A percentile compares a stretch with the other conserved stretches of the same genome.
These are phyloP conservation scores for Schwanniomyces yamadae DNA, from an alignment of 805 yeast genomes.

Conservation along the genomic window DNA sequence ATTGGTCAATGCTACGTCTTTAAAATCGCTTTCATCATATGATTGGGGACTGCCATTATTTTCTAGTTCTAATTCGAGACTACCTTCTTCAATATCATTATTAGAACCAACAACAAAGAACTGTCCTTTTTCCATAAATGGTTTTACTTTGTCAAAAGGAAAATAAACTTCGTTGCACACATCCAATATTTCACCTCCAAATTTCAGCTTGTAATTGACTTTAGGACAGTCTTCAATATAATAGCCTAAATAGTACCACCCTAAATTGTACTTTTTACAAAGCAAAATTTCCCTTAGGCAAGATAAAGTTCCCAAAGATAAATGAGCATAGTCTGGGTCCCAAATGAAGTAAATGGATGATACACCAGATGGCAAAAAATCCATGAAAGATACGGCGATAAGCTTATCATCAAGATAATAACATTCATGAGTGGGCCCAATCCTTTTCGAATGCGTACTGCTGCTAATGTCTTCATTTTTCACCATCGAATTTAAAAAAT, in stretches of 20 bases:
- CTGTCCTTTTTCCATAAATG: conserved; percentile 26
- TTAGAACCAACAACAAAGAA: conserved; percentile 27
- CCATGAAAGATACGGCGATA: conserved; percentile 75
- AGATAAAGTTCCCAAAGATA: conserved; percentile 75
- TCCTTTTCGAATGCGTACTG: conserved; percentile 10
- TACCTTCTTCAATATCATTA: not conserved
- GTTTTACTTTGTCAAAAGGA: conserved; percentile 31
- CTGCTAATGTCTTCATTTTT: conserved; percentile 14
- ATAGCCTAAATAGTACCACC: conserved; percentile 76
- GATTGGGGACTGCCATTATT: conserved; percentile 14
- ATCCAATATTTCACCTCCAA: conserved; percentile 74
- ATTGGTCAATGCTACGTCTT: conserved; percentile 10
- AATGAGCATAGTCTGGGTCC: conserved; percentile 73
- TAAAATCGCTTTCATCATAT: conserved; percentile 7
- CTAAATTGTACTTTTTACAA: conserved; percentile 42
- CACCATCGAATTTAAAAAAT: conserved; percentile 36
- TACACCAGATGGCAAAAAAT: conserved; percentile 69
- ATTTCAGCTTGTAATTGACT: conserved; percentile 77
- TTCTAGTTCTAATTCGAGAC: conserved; percentile 12
- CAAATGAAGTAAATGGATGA: conserved; percentile 87
- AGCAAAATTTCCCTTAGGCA: conserved; percentile 69
- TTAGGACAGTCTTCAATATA: conserved; percentile 77
- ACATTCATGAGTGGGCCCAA: conserved; percentile 77
- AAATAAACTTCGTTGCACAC: conserved; percentile 46
- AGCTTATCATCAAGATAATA: conserved; percentile 63